Conservation (phyloP, 345 rosid species). For the Murraya koenigii region DNA sequence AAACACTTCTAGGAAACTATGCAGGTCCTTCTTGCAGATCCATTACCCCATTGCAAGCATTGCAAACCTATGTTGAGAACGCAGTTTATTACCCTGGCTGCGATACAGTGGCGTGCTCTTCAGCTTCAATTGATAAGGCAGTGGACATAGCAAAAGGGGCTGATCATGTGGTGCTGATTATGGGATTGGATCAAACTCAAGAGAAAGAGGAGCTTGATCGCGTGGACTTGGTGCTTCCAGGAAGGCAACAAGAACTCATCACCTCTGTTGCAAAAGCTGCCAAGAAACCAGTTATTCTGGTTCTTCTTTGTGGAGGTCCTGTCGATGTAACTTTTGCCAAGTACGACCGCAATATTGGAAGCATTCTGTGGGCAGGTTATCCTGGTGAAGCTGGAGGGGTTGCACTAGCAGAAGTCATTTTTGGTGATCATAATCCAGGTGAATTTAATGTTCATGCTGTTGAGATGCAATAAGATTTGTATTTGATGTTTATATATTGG, state of each 20-base stretch:
- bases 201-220: conserved; percentile 80
- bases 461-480: background rate
- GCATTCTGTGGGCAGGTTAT: conserved; percentile 94
- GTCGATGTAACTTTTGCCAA: conserved; percentile 71
- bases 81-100: conserved; percentile 58
- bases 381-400: conserved; percentile 85
- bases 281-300: conserved; percentile 65
- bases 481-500: background rate
- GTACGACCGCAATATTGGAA: conserved; percentile 48
- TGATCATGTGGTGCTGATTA: conserved; percentile 67
- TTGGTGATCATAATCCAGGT: conserved; percentile 95
- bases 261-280: conserved; percentile 55
- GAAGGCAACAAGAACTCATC: conserved; percentile 69
- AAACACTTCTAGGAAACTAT: conserved; percentile 77
- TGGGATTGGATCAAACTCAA: conserved; percentile 85
- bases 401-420: conserved; percentile 81
- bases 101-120: conserved; percentile 58
- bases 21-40: conserved; percentile 72
- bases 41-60: conserved; percentile 54
- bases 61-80: conserved; percentile 48
- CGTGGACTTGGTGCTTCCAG: conserved; percentile 60
- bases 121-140: conserved; percentile 48
- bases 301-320: conserved; percentile 83
- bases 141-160: conserved; percentile 50
- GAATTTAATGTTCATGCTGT: conserved; percentile 2